A percentile compares a stretch with the other conserved stretches of the same genome.
Conservation (phyloP, 1,139 yeast species). For the Suhomyces anneliseae region DNA sequence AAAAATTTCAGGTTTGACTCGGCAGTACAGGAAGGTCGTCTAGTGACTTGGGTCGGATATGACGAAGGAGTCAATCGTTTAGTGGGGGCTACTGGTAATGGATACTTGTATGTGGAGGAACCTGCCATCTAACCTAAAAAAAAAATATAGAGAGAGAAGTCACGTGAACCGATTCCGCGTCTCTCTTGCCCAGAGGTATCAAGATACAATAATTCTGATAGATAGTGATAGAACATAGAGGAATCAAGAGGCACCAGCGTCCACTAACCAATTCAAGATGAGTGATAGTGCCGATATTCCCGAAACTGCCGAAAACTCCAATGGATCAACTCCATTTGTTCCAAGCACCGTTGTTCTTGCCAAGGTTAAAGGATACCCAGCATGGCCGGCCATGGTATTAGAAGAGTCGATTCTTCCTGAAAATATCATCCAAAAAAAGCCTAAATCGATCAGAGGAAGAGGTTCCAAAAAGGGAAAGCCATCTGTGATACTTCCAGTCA, state of each 20-base stretch:
- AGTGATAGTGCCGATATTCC: background rate
- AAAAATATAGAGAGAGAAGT: too few relatives aligned
- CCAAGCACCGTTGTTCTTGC: conserved; percentile 56
- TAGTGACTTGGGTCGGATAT: conserved; percentile 10
- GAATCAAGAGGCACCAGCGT: background rate
- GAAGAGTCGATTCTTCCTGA: conserved; percentile 58
- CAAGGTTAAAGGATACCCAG: conserved; percentile 74
- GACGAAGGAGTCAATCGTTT: conserved; percentile 16
- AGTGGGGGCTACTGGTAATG: conserved; percentile 22
- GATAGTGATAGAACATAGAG: too few relatives aligned
- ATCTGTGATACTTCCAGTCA: conserved; percentile 42
- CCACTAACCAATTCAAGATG: background rate
- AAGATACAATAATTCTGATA: too few relatives aligned
- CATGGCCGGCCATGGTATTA: conserved; percentile 83
- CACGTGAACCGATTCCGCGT: background rate
- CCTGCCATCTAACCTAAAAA: conserved; percentile 7
- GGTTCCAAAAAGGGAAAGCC: conserved; percentile 22
- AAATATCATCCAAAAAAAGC: conserved; percentile 47
- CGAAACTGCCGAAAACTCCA: background rate
- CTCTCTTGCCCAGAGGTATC: too few relatives aligned
- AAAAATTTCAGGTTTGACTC: background rate
- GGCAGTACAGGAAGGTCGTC: background rate
- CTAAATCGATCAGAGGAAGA: conserved; percentile 36
- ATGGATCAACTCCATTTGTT: background rate
- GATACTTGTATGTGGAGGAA: conserved; percentile 26